phyloP scores from a whole-genome alignment of 805 yeast species.

The Hanseniaspora vineae region DNA sequence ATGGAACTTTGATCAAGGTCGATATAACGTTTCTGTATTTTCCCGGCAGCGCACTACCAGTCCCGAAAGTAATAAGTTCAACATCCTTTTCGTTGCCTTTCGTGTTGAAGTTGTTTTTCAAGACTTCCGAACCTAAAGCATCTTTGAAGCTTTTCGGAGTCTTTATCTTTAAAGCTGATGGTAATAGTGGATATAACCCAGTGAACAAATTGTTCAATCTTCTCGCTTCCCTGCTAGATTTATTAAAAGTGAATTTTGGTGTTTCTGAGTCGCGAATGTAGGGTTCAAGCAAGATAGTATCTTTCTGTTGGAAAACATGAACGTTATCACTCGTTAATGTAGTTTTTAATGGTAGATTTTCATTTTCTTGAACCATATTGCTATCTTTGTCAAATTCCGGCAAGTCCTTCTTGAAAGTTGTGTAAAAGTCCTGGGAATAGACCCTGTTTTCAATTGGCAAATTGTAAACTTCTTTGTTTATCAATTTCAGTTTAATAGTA shows the following conservation, averaged over 20 bases:
- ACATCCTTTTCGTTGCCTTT: conserved; percentile 36
- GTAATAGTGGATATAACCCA: conserved; percentile 1
- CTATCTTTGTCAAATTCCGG: not conserved
- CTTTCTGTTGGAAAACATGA: conserved; percentile 14
- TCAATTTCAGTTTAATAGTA: conserved; percentile 42
- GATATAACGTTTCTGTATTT: conserved; percentile 76
- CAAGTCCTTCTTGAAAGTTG: conserved; percentile 14
- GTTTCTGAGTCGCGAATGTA: conserved; percentile 10
- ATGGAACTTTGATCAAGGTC: conserved; percentile 63
- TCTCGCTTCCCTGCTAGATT: conserved; percentile 3
- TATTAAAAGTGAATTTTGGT: conserved; percentile 2
- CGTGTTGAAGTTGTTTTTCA: conserved; percentile 22
- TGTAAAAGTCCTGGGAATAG: conserved; percentile 20
- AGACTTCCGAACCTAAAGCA: conserved; percentile 19
- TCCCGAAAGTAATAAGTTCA: conserved; percentile 70
- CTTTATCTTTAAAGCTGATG: conserved; percentile 6
- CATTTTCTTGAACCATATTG: not conserved
- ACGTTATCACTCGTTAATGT: conserved; percentile 11
- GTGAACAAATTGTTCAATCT: conserved; percentile 18
- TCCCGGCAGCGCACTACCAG: conserved; percentile 87
- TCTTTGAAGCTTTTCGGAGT: conserved; percentile 13
- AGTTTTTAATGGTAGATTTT: conserved; percentile 6
- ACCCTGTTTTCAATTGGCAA: conserved; percentile 24
- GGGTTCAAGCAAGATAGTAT: conserved; percentile 13
- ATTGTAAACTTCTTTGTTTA: conserved; percentile 31